Evolutionary conservation across 805 yeast genomes (phyloP).

Genomic region (Sugiyamaella chiloensis): DNA sequence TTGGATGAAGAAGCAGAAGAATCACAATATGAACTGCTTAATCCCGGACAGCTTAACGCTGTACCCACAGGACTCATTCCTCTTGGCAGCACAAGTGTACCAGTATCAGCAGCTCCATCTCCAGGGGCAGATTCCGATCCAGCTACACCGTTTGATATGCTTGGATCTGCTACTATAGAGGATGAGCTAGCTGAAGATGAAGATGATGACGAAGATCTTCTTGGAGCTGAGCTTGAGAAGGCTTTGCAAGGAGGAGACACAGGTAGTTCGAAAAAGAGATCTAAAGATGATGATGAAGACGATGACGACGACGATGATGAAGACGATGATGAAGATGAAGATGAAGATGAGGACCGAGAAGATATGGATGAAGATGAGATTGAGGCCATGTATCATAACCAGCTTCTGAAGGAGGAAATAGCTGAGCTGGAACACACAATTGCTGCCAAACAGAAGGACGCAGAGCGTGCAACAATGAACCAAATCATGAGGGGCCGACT

Average conservation of each 20-base stretch:
- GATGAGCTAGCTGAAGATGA: constrained; percentile 46
- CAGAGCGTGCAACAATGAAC: constrained; percentile 67
- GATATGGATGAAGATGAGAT: constrained; percentile 52
- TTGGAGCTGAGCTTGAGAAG: constrained; percentile 22
- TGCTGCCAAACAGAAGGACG: constrained; percentile 66
- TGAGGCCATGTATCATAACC: constrained; percentile 58
- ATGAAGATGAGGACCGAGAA: constrained; percentile 48
- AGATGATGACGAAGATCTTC: constrained; percentile 47
- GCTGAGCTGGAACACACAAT: constrained; percentile 76
- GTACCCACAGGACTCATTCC: constrained; percentile 2
- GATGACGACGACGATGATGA: constrained; percentile 56
- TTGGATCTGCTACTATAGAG: constrained; percentile 33
- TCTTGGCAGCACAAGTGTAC: constrained; percentile 23
- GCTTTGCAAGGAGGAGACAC: constrained; percentile 32
- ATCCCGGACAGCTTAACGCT: constrained; percentile 12
- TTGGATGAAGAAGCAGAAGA: constrained; percentile 84
- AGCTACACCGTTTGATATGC: constrained; percentile 33
- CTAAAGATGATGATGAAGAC: constrained; percentile 43
- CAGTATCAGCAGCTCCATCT: constrained; percentile 11
- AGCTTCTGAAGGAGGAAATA: constrained; percentile 80
- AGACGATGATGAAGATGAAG: constrained; percentile 51
- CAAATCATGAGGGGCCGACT: constrained; percentile 86
- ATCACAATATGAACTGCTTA: constrained; percentile 70
- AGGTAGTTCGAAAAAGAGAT: constrained; percentile 31
- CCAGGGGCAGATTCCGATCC: constrained; percentile 11